A percentile compares a stretch with the other conserved stretches of the same genome.
phyloP scores from a whole-genome alignment of 768 basidiomycete species.

The Candolleomyces aberdarensis region DNA sequence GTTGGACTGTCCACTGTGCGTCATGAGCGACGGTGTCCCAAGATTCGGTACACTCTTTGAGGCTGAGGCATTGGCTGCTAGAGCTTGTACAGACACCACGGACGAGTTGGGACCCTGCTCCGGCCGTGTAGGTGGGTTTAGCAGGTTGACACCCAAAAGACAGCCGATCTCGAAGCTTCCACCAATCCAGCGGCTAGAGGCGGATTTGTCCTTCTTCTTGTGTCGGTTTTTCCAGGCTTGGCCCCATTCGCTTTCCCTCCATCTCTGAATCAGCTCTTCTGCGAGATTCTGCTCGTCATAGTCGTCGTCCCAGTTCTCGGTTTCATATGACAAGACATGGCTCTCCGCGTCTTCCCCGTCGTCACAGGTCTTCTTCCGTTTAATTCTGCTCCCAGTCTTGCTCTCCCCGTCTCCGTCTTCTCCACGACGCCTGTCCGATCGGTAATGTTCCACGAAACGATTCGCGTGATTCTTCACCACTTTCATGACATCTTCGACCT shows the following conservation, averaged over 20 bases:
- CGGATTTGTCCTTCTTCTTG: slow-evolving; percentile 17
- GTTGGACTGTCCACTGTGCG: background rate
- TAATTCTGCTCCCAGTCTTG: background rate
- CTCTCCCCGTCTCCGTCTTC: background rate
- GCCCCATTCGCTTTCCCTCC: slow-evolving; percentile 71
- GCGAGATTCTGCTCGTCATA: slow-evolving; percentile 42
- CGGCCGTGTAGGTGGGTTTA: slow-evolving; percentile 17
- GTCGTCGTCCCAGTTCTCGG: slow-evolving; percentile 64
- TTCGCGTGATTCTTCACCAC: slow-evolving; percentile 60
- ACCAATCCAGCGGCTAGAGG: slow-evolving; percentile 56
- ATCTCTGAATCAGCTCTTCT: slow-evolving; percentile 56
- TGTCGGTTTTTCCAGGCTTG: slow-evolving; percentile 37
- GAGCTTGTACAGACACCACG: background rate
- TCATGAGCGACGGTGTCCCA: background rate
- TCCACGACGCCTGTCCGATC: background rate
- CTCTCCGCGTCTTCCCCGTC: slow-evolving; percentile 27
- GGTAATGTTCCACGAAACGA: slow-evolving; percentile 51
- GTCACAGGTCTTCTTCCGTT: background rate
- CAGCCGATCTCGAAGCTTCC: slow-evolving; percentile 74
- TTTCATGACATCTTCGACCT: slow-evolving; percentile 39
- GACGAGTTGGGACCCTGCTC: background rate
- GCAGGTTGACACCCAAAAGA: slow-evolving; percentile 67
- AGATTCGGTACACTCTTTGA: background rate
- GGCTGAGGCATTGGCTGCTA: background rate
- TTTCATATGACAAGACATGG: slow-evolving; percentile 17